Conservation (phyloP, 495 filamentous ascomycete species). For the Cercophora sp. region DNA sequence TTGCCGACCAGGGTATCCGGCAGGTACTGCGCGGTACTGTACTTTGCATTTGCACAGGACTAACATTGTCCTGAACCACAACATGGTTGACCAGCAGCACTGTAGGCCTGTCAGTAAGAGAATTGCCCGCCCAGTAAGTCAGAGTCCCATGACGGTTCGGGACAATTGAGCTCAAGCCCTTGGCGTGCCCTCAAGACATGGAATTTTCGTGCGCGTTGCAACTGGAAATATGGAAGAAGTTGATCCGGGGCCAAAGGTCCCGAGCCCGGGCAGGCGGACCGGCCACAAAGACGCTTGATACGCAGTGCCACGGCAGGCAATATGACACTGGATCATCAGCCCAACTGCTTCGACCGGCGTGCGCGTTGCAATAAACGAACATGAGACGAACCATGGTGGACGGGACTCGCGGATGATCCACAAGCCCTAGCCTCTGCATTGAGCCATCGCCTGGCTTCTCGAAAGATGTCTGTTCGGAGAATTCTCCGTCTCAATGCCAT, state of each 20-base stretch:
- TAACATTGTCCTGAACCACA: not conserved
- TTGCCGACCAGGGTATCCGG: not conserved
- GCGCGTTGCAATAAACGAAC: not conserved
- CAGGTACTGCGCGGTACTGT: not conserved
- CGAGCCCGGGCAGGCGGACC: constrained; percentile 8
- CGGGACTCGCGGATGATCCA: constrained; percentile 6
- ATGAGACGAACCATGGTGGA: constrained; percentile 10
- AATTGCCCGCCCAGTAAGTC: not conserved
- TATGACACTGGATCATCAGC: no score
- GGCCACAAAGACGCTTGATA: no score
- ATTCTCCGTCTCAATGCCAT: constrained; percentile 12
- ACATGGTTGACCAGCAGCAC: no score
- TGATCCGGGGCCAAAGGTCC: not conserved
- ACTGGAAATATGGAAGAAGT: not conserved
- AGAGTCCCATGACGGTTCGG: constrained; percentile 1
- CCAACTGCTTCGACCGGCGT: not conserved
- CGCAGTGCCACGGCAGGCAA: no score
- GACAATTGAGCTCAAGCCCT: not conserved
- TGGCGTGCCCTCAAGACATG: not conserved
- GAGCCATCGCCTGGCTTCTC: not conserved
- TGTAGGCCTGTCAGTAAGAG: no score
- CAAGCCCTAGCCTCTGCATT: constrained; percentile 1
- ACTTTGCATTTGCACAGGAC: no score
- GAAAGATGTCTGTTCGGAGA: constrained; percentile 3
- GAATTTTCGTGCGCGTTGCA: not conserved